Conservation (phyloP, 2,329 filamentous ascomycete genomes). For the Alternaria incomplexa region DNA sequence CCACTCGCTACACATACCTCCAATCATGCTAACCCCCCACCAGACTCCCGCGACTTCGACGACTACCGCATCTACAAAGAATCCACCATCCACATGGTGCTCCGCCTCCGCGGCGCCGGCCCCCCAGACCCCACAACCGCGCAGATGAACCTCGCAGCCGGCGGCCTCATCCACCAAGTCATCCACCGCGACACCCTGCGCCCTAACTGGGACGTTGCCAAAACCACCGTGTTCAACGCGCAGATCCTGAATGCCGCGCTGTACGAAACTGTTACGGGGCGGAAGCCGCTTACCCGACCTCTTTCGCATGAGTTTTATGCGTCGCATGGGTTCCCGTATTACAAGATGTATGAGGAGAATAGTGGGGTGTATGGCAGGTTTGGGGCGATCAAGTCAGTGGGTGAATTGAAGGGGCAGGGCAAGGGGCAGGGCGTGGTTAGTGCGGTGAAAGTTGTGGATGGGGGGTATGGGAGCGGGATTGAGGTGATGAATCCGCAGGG, state of each 20-base stretch:
- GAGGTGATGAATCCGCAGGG: conserved; percentile 20
- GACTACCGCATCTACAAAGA: conserved; percentile 66
- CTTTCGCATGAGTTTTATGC: conserved; percentile 46
- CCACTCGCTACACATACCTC: not conserved
- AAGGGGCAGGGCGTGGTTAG: not conserved
- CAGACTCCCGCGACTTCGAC: conserved; percentile 45
- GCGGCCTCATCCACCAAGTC: conserved; percentile 51
- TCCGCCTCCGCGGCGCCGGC: conserved; percentile 66
- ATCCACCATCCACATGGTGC: conserved; percentile 72
- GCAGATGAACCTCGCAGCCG: conserved; percentile 50
- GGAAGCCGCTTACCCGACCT: conserved; percentile 41
- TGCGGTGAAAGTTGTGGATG: not conserved
- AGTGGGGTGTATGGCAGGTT: conserved; percentile 38
- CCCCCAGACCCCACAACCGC: not conserved
- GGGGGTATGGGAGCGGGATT: not conserved
- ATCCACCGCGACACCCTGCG: conserved; percentile 41
- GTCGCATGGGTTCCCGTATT: conserved; percentile 47
- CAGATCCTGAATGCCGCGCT: conserved; percentile 49
- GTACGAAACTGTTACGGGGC: conserved; percentile 49
- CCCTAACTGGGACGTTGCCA: conserved; percentile 1
- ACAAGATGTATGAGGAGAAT: conserved; percentile 37
- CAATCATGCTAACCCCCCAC: conserved; percentile 68
- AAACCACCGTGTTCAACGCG: conserved; percentile 46
- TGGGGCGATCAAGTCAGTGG: conserved; percentile 32
- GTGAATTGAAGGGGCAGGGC: conserved; percentile 20